A percentile compares a stretch with the other conserved stretches of the same genome.
These are phyloP conservation scores for Argentina anserina DNA, from an alignment of 306 rosid genomes.

Conservation along the genomic window DNA sequence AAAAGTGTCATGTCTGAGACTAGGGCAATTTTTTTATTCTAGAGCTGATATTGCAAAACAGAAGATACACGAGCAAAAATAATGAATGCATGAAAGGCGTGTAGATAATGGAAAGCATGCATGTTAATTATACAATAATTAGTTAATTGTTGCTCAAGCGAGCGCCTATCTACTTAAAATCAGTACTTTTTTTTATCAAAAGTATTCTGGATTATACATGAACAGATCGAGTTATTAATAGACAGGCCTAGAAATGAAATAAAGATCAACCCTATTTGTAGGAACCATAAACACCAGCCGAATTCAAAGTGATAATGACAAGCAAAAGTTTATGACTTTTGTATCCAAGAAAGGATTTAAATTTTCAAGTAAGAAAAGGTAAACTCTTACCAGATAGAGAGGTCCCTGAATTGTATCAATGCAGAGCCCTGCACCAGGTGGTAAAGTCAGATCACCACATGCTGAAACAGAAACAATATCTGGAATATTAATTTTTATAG, in stretches of 20 bases:
- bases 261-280: background rate
- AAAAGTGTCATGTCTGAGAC: background rate
- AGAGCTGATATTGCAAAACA: background rate
- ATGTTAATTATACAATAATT: background rate
- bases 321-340: background rate
- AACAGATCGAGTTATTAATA: background rate
- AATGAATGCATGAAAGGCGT: background rate
- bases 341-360: background rate
- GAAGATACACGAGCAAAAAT: background rate
- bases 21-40: background rate
- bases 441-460: constrained; percentile 93
- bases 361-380: background rate
- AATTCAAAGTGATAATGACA: background rate
- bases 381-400: constrained; percentile 68
- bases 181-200: background rate
- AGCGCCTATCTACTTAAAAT: background rate
- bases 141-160: background rate
- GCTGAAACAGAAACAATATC: constrained; percentile 90
- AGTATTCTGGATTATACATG: background rate
- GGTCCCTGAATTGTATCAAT: constrained; percentile 76
- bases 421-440: constrained; percentile 97
- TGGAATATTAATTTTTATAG: constrained; percentile 71
- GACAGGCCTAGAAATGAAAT: background rate
- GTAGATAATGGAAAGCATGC: background rate
- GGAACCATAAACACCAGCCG: background rate